These are phyloP conservation scores for Boeremia exigua DNA, from an alignment of 2,329 filamentous ascomycete genomes.

Conservation along the genomic window DNA sequence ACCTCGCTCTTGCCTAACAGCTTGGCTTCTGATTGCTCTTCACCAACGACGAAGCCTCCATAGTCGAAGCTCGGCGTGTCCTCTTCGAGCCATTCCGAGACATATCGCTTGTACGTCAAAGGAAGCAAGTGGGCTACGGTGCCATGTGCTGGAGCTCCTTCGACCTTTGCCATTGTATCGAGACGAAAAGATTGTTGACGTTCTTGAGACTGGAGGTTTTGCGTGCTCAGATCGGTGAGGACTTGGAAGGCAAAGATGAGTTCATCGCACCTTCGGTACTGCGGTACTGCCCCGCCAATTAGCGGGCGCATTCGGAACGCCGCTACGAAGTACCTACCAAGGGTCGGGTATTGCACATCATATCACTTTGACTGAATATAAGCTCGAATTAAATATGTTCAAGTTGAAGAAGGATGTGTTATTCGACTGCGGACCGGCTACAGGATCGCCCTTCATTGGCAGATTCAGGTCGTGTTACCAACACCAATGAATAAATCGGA, in stretches of 20 bases:
- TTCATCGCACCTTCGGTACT: conserved; percentile 14
- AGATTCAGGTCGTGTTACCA: no score
- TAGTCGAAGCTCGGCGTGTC: conserved; percentile 98
- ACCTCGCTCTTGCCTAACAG: conserved; percentile 65
- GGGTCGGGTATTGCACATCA: conserved; percentile 1
- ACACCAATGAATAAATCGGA: no score
- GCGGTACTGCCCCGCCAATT: conserved; percentile 20
- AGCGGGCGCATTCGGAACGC: conserved; percentile 17
- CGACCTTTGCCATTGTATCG: conserved; percentile 27
- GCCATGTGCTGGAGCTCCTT: conserved; percentile 65
- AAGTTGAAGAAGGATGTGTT: no score
- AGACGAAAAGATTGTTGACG: not conserved
- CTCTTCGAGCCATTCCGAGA: conserved; percentile 88
- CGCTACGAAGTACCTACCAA: not conserved
- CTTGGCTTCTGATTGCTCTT: conserved; percentile 58
- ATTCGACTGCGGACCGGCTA: no score
- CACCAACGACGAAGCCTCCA: conserved; percentile 93
- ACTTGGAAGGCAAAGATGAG: conserved; percentile 7
- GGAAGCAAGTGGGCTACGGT: conserved; percentile 78
- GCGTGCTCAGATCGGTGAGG: not conserved
- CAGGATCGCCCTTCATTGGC: no score
- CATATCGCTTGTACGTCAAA: conserved; percentile 79
- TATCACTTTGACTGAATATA: no score
- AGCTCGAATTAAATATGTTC: no score
- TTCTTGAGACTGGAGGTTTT: not conserved